Conservation (phyloP, 2,329 filamentous ascomycete genomes). For the Alternaria triticina region DNA sequence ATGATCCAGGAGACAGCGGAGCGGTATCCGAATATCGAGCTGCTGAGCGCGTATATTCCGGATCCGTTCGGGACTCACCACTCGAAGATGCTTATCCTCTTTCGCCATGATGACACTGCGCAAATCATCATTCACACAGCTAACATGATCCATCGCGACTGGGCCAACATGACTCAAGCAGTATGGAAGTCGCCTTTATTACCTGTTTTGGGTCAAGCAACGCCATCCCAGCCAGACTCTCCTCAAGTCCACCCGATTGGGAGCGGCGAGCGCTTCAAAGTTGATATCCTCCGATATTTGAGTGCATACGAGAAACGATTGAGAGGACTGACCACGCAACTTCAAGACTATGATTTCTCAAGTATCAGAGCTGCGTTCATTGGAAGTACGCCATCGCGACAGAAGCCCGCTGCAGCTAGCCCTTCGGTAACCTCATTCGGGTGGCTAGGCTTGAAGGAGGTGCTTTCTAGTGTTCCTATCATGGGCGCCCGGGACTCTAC, state of each 20-base stretch:
- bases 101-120: slow-evolving; percentile 76
- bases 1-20: slow-evolving; percentile 63
- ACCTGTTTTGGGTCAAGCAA: slow-evolving; percentile 51
- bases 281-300: slow-evolving; percentile 76
- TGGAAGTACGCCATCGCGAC: slow-evolving; percentile 77
- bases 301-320: slow-evolving; percentile 69
- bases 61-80: slow-evolving; percentile 87
- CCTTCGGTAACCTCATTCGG: slow-evolving; percentile 69
- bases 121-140: slow-evolving; percentile 87
- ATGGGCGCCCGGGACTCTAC: slow-evolving; percentile 40
- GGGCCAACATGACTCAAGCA: slow-evolving; percentile 86
- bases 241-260: slow-evolving; percentile 52
- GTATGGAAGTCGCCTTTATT: slow-evolving; percentile 79
- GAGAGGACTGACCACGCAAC: slow-evolving; percentile 61
- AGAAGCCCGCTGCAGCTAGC: slow-evolving; percentile 56
- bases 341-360: slow-evolving; percentile 72
- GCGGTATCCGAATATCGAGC: slow-evolving; percentile 69
- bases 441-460: slow-evolving; percentile 71
- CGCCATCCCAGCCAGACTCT: background rate
- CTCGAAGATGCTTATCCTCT: slow-evolving; percentile 83
- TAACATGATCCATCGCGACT: slow-evolving; percentile 88
- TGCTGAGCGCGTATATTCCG: slow-evolving; percentile 78
- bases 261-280: slow-evolving; percentile 74
- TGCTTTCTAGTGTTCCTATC: slow-evolving; percentile 59
- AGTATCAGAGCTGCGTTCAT: slow-evolving; percentile 72